Evolutionary conservation across 148 eudicot genomes (phyloP).

Genomic region (Spergularia bocconei): DNA sequence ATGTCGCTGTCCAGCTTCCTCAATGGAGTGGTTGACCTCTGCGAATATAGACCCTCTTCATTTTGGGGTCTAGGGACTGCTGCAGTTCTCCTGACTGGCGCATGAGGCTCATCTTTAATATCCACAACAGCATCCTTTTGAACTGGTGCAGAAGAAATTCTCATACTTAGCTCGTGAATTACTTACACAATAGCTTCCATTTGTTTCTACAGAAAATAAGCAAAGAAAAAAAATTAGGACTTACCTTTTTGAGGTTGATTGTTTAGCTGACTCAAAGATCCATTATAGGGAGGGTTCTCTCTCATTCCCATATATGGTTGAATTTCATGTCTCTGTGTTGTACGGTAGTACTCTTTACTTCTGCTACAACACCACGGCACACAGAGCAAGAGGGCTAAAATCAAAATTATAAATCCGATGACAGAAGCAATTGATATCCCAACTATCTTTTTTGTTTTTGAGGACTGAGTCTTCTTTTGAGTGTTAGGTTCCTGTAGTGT

Average conservation of each 20-base stretch:
- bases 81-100: conserved; percentile 38
- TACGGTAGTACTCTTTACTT: conserved; percentile 39
- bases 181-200: neutral
- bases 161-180: neutral
- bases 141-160: conserved; percentile 32
- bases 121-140: conserved; percentile 41
- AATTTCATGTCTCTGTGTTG: conserved; percentile 58
- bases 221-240: neutral
- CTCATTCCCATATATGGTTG: conserved; percentile 59
- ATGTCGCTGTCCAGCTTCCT: conserved; percentile 47
- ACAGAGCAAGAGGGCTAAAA: conserved; percentile 52
- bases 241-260: conserved; percentile 60
- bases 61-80: conserved; percentile 38
- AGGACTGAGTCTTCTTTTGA: conserved; percentile 32
- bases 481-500: conserved; percentile 46
- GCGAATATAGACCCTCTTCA: conserved; percentile 42
- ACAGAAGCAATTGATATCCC: conserved; percentile 67
- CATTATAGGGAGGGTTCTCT: conserved; percentile 41
- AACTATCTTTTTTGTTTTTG: conserved; percentile 52
- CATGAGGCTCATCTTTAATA: conserved; percentile 50
- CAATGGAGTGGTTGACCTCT: conserved; percentile 37
- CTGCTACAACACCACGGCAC: conserved; percentile 59
- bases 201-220: neutral
- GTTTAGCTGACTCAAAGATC: conserved; percentile 34
- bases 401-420: conserved; percentile 52